These are phyloP conservation scores for Entomortierella parvispora DNA, from an alignment of 192 early-diverging fungal species.

Conservation along the genomic window DNA sequence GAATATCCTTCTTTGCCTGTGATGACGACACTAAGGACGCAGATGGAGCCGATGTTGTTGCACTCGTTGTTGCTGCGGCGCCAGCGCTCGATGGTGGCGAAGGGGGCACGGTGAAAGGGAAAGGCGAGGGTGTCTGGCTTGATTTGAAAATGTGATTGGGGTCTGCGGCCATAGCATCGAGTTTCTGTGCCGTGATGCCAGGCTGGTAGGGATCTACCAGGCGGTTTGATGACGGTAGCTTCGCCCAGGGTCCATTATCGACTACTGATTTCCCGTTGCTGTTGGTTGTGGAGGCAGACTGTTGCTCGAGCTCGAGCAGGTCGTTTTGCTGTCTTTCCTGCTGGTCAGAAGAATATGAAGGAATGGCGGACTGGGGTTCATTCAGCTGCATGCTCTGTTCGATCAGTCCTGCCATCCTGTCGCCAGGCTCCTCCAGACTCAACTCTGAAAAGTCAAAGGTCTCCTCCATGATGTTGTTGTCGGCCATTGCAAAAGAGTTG, in stretches of 20 bases:
- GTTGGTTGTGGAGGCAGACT: neutral
- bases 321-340: neutral
- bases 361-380: neutral
- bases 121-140: slow-evolving; percentile 15
- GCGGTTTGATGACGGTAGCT: neutral
- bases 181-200: slow-evolving; percentile 26
- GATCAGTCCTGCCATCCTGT: slow-evolving; percentile 13
- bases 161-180: slow-evolving; percentile 45
- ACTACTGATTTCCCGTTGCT: too few relatives aligned
- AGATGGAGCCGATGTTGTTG: neutral
- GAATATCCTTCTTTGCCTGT: neutral
- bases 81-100: neutral
- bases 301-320: neutral
- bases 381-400: slow-evolving; percentile 17
- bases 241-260: slow-evolving; percentile 43
- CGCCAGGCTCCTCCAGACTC: slow-evolving; percentile 29
- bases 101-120: slow-evolving; percentile 13
- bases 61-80: neutral
- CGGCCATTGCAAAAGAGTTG: neutral
- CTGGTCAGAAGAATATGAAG: too few relatives aligned
- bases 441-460: slow-evolving; percentile 35
- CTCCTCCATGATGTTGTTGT: slow-evolving; percentile 24
- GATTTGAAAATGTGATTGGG: slow-evolving; percentile 48
- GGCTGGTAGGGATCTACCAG: slow-evolving; percentile 27
- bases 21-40: too few relatives aligned